These are phyloP conservation scores for Cercophora scortea DNA, from an alignment of 495 filamentous ascomycete genomes.

Conservation along the genomic window DNA sequence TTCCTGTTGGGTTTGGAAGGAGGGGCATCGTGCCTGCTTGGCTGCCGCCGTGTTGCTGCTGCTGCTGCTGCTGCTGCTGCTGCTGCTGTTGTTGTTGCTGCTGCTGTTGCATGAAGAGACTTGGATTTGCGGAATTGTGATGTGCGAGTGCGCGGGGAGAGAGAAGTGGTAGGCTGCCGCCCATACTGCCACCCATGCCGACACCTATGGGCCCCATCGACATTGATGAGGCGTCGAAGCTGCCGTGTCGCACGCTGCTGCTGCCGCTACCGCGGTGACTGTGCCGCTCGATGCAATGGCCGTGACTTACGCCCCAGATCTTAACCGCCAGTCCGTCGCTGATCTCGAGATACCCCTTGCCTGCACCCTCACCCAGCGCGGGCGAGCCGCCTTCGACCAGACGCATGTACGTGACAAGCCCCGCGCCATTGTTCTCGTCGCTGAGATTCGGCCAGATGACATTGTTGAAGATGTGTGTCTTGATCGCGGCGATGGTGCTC, in stretches of 20 bases:
- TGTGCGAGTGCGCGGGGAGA: slow-evolving; percentile 12
- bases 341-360: slow-evolving; percentile 74
- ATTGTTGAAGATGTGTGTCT: slow-evolving; percentile 93
- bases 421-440: slow-evolving; percentile 90
- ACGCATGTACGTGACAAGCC: slow-evolving; percentile 83
- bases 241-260: slow-evolving; percentile 30
- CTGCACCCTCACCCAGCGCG: slow-evolving; percentile 65
- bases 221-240: slow-evolving; percentile 23
- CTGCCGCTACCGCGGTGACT: slow-evolving; percentile 47
- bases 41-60: slow-evolving; percentile 8
- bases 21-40: neutral
- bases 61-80: slow-evolving; percentile 7
- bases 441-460: slow-evolving; percentile 96
- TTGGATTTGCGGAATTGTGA: slow-evolving; percentile 14
- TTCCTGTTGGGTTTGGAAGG: neutral
- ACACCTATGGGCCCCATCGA: slow-evolving; percentile 1
- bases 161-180: slow-evolving; percentile 1
- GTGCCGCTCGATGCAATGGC: slow-evolving; percentile 71
- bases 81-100: slow-evolving; percentile 18
- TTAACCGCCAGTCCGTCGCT: slow-evolving; percentile 75
- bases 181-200: neutral
- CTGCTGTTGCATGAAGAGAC: slow-evolving; percentile 11
- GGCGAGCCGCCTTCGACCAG: slow-evolving; percentile 81
- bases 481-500: slow-evolving; percentile 78
- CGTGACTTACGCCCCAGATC: slow-evolving; percentile 75